phyloP scores from a whole-genome alignment of 2,329 filamentous ascomycete genomes.

The Verticillium dahliae region DNA sequence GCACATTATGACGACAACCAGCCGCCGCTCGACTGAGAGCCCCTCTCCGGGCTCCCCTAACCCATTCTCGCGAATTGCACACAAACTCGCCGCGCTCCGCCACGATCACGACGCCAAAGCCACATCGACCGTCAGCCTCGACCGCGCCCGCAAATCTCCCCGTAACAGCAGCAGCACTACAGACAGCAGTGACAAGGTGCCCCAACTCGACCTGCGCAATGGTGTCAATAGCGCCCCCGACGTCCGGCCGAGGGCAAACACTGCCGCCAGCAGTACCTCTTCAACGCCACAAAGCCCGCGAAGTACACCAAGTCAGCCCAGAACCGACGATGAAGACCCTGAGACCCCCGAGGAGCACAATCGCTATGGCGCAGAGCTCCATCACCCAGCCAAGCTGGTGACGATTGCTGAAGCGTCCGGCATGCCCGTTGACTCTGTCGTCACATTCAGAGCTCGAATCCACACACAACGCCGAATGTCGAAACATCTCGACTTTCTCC shows the following conservation, averaged over 20 bases:
- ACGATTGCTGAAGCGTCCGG: slow-evolving; percentile 8
- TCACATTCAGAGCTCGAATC: slow-evolving; percentile 48
- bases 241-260: not conserved
- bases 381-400: slow-evolving; percentile 5
- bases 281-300: not conserved
- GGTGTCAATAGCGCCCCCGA: not conserved
- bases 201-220: slow-evolving; percentile 8
- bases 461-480: slow-evolving; percentile 79
- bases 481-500: slow-evolving; percentile 74
- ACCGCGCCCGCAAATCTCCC: slow-evolving; percentile 1
- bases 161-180: slow-evolving; percentile 17
- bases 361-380: not conserved
- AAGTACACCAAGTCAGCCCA: not conserved
- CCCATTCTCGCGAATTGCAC: slow-evolving; percentile 14
- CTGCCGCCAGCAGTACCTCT: not conserved
- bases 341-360: not conserved
- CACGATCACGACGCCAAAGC: not conserved
- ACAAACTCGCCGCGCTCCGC: slow-evolving; percentile 6
- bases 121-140: not conserved
- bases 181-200: slow-evolving; percentile 25
- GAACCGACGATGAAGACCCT: slow-evolving; percentile 1
- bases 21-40: not conserved
- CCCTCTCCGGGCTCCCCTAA: not conserved
- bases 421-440: slow-evolving; percentile 24
- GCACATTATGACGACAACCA: not conserved